phyloP scores from a whole-genome alignment of 495 filamentous ascomycete species.

The Penicillium goetzii region DNA sequence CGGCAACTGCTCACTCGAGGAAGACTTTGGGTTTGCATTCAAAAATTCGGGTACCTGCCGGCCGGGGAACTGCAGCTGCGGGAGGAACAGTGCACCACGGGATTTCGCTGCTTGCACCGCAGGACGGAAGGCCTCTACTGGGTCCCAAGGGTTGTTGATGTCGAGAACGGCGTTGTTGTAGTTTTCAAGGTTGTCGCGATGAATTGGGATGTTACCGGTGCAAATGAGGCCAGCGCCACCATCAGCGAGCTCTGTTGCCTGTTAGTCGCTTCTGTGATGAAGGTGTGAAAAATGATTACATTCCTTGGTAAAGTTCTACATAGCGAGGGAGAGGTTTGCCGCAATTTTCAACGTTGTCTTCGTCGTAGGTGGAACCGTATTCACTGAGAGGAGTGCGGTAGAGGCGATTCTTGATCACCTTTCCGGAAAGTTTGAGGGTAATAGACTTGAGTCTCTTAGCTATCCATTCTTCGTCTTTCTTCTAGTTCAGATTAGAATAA shows the following conservation, averaged over 20 bases:
- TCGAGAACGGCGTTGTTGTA: conserved; percentile 29
- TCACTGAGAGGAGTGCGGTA: conserved; percentile 26
- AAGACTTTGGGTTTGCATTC: conserved; percentile 22
- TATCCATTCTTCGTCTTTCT: not conserved
- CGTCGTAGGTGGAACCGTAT: conserved; percentile 25
- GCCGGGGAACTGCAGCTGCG: conserved; percentile 24
- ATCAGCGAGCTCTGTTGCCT: conserved; percentile 14
- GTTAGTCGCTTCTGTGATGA: not conserved
- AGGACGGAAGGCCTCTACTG: conserved; percentile 24
- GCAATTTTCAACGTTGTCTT: conserved; percentile 23
- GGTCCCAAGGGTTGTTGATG: conserved; percentile 25
- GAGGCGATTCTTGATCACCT: conserved; percentile 23
- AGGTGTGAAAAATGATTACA: not conserved
- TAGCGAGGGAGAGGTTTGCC: conserved; percentile 24
- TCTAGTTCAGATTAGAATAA: not conserved
- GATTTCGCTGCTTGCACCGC: conserved; percentile 24
- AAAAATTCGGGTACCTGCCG: conserved; percentile 24
- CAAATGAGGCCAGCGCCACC: conserved; percentile 25
- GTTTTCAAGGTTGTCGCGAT: conserved; percentile 28
- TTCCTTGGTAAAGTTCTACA: conserved; percentile 25
- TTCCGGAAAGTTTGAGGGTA: conserved; percentile 24
- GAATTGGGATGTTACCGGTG: conserved; percentile 25
- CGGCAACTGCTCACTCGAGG: conserved; percentile 17
- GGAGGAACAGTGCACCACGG: conserved; percentile 22
- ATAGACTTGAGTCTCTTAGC: conserved; percentile 16